A percentile compares a stretch with the other conserved stretches of the same genome.
These are phyloP conservation scores for Funneliformis caledonium DNA, from an alignment of 371 early-diverging fungal genomes.

Conservation along the genomic window DNA sequence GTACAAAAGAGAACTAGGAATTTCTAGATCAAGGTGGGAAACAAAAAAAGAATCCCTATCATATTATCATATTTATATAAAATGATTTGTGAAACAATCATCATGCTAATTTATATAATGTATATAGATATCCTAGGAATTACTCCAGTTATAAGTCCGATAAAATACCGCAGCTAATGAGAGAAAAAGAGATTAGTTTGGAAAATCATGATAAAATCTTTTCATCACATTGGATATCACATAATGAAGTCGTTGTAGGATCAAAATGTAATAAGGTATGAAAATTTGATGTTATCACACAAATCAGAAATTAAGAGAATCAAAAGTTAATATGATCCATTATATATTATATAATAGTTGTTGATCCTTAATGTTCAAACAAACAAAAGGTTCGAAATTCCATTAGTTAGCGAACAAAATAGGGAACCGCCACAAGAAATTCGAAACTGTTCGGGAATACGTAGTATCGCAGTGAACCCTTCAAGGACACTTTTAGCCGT, in stretches of 20 bases:
- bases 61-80: no score
- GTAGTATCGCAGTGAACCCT: slow-evolving; percentile 65
- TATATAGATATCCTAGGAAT: not conserved
- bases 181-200: not conserved
- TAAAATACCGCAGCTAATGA: not conserved
- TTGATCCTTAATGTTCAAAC: slow-evolving; percentile 24
- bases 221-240: slow-evolving; percentile 28
- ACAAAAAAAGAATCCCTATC: no score
- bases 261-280: slow-evolving; percentile 24
- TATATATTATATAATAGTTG: not conserved
- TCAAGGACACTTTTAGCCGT: slow-evolving; percentile 65
- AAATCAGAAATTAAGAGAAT: no score
- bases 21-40: not conserved
- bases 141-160: not conserved
- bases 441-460: slow-evolving; percentile 59
- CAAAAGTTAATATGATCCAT: not conserved
- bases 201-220: slow-evolving; percentile 25
- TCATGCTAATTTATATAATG: not conserved
- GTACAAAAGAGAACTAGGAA: slow-evolving; percentile 17
- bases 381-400: slow-evolving; percentile 28
- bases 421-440: slow-evolving; percentile 8
- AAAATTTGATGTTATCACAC: not conserved
- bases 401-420: slow-evolving; percentile 6
- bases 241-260: slow-evolving; percentile 28
- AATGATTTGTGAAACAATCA: no score